A percentile compares a stretch with the other conserved stretches of the same genome.
Evolutionary conservation across 2,329 filamentous ascomycete species (phyloP).

Genomic region (Neonectria coccinea): DNA sequence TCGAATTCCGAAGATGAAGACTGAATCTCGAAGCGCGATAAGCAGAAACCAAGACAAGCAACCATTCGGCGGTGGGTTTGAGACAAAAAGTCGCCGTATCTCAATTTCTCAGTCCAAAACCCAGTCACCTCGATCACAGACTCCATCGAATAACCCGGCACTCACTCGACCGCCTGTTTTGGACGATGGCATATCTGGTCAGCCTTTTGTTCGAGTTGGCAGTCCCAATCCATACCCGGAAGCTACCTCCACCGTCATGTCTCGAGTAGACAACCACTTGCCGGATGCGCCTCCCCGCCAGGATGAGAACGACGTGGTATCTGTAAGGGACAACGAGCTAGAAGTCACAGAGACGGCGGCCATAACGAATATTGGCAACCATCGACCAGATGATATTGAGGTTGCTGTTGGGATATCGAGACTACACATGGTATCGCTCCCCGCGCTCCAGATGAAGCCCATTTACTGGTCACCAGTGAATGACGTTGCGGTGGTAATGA

Average conservation of each 20-base stretch:
- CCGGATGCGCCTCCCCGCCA: conserved; percentile 23
- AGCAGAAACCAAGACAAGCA: conserved; percentile 24
- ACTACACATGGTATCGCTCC: conserved; percentile 87
- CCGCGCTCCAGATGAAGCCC: conserved; percentile 87
- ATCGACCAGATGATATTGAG: conserved; percentile 56
- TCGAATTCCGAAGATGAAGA: conserved; percentile 38
- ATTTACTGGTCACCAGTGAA: conserved; percentile 98
- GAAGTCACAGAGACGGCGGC: conserved; percentile 24
- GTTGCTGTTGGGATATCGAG: conserved; percentile 91
- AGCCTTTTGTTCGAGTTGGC: conserved; percentile 63
- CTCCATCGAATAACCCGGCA: conserved; percentile 39
- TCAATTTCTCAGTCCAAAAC: conserved; percentile 37
- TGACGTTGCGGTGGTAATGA: conserved; percentile 83
- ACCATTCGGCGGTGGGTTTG: conserved; percentile 30
- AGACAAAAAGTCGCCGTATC: conserved; percentile 29
- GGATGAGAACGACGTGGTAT: conserved; percentile 11
- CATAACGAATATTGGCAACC: conserved; percentile 17
- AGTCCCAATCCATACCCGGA: conserved; percentile 48
- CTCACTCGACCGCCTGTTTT: conserved; percentile 40
- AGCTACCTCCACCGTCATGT: conserved; percentile 25
- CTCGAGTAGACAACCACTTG: conserved; percentile 14
- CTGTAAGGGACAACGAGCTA: conserved; percentile 22
- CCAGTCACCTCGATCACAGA: conserved; percentile 39
- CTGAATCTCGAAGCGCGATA: conserved; percentile 32
- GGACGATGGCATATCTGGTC: conserved; percentile 67